Percentiles rank a stretch among this genome's conserved stretches.
Evolutionary conservation across 2,329 filamentous ascomycete species (phyloP).

Genomic region (Aspergillus latus): DNA sequence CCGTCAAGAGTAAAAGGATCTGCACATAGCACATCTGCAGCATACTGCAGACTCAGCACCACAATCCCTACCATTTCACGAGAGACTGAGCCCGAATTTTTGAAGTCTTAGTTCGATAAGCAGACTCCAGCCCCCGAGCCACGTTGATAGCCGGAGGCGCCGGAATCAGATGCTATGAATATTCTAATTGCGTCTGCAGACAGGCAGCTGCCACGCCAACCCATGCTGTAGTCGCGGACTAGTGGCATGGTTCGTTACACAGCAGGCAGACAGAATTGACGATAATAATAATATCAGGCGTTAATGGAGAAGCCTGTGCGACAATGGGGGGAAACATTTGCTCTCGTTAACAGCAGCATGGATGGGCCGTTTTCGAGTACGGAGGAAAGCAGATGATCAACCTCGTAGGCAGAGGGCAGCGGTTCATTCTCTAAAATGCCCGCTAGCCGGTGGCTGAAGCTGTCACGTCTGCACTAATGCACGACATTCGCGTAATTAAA

Average conservation of each 20-base stretch:
- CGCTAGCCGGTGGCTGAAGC: conserved; percentile 9
- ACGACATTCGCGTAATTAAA: conserved; percentile 14
- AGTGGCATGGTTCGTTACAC: not conserved
- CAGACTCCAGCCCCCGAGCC: not conserved
- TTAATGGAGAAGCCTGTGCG: not conserved
- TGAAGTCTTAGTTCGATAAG: not conserved
- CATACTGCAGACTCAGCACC: not conserved
- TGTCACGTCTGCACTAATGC: conserved; percentile 19
- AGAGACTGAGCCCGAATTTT: not conserved
- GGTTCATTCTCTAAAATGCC: not conserved
- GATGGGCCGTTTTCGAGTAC: not conserved
- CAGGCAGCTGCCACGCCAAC: not conserved
- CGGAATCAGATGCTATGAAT: not conserved
- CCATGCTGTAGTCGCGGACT: not conserved
- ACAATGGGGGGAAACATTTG: not conserved
- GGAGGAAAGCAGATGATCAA: too few species aligned
- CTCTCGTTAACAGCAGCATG: not conserved
- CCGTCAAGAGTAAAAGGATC: not conserved
- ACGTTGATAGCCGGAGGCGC: not conserved
- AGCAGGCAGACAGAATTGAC: not conserved
- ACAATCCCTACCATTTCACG: not conserved
- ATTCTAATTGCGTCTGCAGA: not conserved
- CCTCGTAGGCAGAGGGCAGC: too few species aligned
- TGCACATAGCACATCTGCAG: not conserved
- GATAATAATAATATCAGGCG: not conserved